Conservation (phyloP, 306 rosid genomes). For the Lathyrus aphaca region DNA sequence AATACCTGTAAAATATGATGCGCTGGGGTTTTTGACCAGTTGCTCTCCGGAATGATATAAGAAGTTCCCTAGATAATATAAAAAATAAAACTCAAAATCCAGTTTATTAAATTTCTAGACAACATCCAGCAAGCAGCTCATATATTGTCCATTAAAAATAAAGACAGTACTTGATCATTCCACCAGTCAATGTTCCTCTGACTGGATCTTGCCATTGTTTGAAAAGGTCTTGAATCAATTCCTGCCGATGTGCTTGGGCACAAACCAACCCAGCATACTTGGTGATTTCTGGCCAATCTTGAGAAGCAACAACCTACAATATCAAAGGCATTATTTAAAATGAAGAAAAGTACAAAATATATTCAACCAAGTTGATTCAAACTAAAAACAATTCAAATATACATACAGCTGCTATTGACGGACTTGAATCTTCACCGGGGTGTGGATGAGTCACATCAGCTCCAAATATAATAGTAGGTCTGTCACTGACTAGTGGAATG, state of each 20-base stretch:
- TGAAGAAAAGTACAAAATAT: neutral
- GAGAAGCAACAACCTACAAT: slow-evolving; percentile 94
- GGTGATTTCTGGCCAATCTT: slow-evolving; percentile 98
- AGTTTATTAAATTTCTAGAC: slow-evolving; percentile 7
- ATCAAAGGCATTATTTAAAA: neutral
- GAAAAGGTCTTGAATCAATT: slow-evolving; percentile 89
- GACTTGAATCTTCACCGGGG: slow-evolving; percentile 98
- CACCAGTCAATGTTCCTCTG: slow-evolving; percentile 82
- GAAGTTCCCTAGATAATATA: slow-evolving; percentile 65
- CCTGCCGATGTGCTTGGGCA: slow-evolving; percentile 97
- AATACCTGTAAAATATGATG: slow-evolving; percentile 86
- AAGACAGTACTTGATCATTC: slow-evolving; percentile 81
- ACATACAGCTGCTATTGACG: slow-evolving; percentile 96
- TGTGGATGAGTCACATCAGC: slow-evolving; percentile 99
- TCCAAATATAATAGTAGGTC: slow-evolving; percentile 95
- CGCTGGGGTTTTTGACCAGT: slow-evolving; percentile 97
- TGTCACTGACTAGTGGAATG: slow-evolving; percentile 87
- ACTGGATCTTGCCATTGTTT: slow-evolving; percentile 96
- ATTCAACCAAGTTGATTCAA: neutral
- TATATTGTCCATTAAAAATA: too few relatives aligned
- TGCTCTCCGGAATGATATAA: slow-evolving; percentile 91
- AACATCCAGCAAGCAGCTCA: neutral
- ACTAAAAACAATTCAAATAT: neutral
- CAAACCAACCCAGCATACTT: slow-evolving; percentile 96
- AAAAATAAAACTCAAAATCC: neutral